These are phyloP conservation scores for Fraxinus americana DNA, from an alignment of 257 asterid species.

Conservation along the genomic window DNA sequence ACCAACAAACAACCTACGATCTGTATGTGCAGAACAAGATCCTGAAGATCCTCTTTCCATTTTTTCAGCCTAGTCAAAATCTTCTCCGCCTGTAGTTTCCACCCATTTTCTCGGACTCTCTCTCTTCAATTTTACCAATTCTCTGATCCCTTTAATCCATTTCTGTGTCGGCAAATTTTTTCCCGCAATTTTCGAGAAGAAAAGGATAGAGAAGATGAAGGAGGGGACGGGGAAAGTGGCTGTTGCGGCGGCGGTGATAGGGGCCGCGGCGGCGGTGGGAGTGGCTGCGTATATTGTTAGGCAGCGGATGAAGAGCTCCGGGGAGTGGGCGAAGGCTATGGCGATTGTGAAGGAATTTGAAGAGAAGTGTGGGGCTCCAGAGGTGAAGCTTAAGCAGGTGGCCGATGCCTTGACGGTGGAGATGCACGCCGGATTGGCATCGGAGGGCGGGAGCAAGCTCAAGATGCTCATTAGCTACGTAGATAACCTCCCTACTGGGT, in stretches of 20 bases:
- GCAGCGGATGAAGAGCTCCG: conserved; percentile 64
- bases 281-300: conserved; percentile 66
- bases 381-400: conserved; percentile 56
- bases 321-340: conserved; percentile 62
- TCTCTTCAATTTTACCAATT: background rate
- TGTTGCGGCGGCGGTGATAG: conserved; percentile 75
- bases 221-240: conserved; percentile 61
- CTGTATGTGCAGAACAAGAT: background rate
- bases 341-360: conserved; percentile 65
- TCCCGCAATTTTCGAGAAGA: background rate
- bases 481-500: conserved; percentile 85
- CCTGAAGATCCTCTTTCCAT: background rate
- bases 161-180: background rate
- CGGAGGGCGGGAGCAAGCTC: conserved; percentile 87
- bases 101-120: background rate
- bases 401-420: conserved; percentile 87
- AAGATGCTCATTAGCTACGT: conserved; percentile 87
- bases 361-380: conserved; percentile 78
- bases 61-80: background rate
- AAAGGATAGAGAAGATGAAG: background rate
- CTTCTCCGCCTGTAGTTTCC: background rate
- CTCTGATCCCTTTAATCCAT: background rate
- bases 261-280: conserved; percentile 66
- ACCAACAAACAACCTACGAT: background rate
- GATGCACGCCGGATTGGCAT: conserved; percentile 86